These are phyloP conservation scores for Spathaspora hagerdaliae DNA, from an alignment of 805 yeast species.

Conservation along the genomic window DNA sequence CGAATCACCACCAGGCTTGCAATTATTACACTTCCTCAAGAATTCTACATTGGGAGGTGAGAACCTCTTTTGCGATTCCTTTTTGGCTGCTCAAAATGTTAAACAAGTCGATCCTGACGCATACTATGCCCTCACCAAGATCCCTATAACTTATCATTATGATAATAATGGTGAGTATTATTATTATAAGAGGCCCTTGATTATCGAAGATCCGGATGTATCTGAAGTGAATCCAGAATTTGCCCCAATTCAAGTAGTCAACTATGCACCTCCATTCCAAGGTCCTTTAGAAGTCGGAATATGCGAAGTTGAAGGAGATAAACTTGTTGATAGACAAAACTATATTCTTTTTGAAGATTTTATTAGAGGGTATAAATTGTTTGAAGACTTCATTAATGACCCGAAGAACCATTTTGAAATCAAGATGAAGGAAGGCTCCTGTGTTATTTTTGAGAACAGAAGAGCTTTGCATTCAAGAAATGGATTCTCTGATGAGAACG, in stretches of 20 bases:
- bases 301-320: constrained; percentile 35
- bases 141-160: constrained; percentile 70
- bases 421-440: constrained; percentile 54
- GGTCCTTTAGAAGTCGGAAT: constrained; percentile 67
- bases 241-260: constrained; percentile 49
- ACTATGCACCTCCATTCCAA: constrained; percentile 81
- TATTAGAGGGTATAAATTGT: constrained; percentile 52
- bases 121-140: constrained; percentile 53
- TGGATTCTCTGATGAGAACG: constrained; percentile 37
- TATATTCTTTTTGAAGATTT: constrained; percentile 49
- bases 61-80: constrained; percentile 66
- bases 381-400: constrained; percentile 54
- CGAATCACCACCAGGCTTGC: constrained; percentile 80
- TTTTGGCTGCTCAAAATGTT: constrained; percentile 58
- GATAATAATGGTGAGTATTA: constrained; percentile 59
- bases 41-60: constrained; percentile 63
- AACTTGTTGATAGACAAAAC: neutral
- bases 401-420: constrained; percentile 52
- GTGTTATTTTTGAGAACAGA: constrained; percentile 69
- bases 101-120: constrained; percentile 56
- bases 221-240: constrained; percentile 9
- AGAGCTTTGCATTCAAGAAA: constrained; percentile 64
- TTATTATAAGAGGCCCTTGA: constrained; percentile 56
- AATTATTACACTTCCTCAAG: constrained; percentile 57
- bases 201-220: constrained; percentile 46